Base-by-base conservation (phyloP, 345 rosid species). In the Melaleuca quinquenervia region DNA sequence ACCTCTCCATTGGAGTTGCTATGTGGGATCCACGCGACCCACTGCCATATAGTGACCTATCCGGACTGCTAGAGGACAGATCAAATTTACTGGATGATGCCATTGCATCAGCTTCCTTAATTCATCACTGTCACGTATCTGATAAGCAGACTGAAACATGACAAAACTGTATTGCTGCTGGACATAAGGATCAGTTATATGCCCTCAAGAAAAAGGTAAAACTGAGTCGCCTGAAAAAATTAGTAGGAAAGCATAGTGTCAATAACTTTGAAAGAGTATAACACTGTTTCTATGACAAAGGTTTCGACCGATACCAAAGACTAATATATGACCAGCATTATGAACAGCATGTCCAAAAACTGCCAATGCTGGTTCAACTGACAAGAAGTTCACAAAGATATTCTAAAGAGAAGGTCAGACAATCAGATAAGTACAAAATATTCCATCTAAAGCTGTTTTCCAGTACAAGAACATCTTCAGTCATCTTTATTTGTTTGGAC, bases 31-130 rank as follows among this genome's bases (percentile, higher is more conserved):
- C 98, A 87, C 94, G 94, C 89, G 91, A 94, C 85, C 96, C 98
- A 85, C 91, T 85, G 85, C 89, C 70, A 91, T 95, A 96, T 83
- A 89, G 80, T 82, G 94, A 93, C 92, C 96, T 95, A 90, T 96
- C 98, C 27, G 94, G 95, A 88, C 96, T 94, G 90, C 93, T 93
- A 89, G 98, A 94, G 89, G 98, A 91, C 90, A 88, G 90, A 89
- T 95, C 99, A 85, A 94, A 94, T 93, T 94, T 96, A 91, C 96
- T 95, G 88, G 98, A 92, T 88, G 93, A 93, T 83, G 98, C 94
- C 96, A 94, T 94, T 88, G 91, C 91, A 93, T 91, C 90, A 91
- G 89, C 88, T 90, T 91, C 82, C 87, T 88, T 83, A 85, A 93
- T 90, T 89, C 90, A 90, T 87, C 91, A 88, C 87, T 88, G 85